Percentiles rank a stretch among this genome's conserved stretches.
Conservation (phyloP, 345 rosid species). For the Lagerstroemia speciosa region DNA sequence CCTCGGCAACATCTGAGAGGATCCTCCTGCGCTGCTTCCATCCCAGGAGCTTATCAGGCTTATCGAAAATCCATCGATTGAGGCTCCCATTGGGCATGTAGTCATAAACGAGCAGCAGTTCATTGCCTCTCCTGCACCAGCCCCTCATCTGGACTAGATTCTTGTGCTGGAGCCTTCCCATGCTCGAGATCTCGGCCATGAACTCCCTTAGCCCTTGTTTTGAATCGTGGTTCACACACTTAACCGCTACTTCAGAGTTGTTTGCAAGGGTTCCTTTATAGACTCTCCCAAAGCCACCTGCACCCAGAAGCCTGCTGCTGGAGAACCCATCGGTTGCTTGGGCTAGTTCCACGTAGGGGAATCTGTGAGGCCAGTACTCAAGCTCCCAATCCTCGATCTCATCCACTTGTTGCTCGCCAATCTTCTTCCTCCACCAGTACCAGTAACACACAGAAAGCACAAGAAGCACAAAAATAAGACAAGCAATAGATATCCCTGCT, state of each 20-base stretch:
- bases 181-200: conserved; percentile 93
- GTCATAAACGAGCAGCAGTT: conserved; percentile 74
- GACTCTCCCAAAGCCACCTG: conserved; percentile 79
- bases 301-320: conserved; percentile 52
- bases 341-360: conserved; percentile 63
- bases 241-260: conserved; percentile 54
- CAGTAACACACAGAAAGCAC: conserved; percentile 27
- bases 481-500: conserved; percentile 58
- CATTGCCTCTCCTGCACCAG: conserved; percentile 72
- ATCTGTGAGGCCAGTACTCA: conserved; percentile 88
- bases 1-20: conserved; percentile 75
- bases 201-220: conserved; percentile 83
- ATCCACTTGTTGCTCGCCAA: conserved; percentile 36
- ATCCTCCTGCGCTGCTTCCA: conserved; percentile 54
- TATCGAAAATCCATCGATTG: conserved; percentile 60
- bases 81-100: conserved; percentile 86
- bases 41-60: conserved; percentile 38
- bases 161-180: conserved; percentile 85
- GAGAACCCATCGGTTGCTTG: conserved; percentile 56
- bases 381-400: conserved; percentile 81
- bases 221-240: conserved; percentile 79
- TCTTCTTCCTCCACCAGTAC: conserved; percentile 34
- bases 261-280: conserved; percentile 51
- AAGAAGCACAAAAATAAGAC: conserved; percentile 25
- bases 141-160: conserved; percentile 75